A percentile compares a stretch with the other conserved stretches of the same genome.
Evolutionary conservation across 305 asterid species (phyloP).

Genomic region (Fraxinus sp.): DNA sequence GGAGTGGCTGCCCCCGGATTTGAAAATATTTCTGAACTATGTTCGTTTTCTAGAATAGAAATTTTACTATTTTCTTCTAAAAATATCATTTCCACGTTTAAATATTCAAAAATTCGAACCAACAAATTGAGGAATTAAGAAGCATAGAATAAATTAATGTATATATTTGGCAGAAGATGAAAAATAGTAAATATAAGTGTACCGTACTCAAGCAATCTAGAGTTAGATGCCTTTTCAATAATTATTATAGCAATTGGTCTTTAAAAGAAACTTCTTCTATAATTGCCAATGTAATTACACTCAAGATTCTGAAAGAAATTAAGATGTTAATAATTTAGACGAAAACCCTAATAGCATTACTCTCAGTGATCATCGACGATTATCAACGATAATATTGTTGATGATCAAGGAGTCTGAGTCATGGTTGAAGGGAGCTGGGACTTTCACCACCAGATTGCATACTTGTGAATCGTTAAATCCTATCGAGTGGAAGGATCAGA

Average conservation of each 20-base stretch:
- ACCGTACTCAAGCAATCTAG: background rate
- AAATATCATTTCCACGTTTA: background rate
- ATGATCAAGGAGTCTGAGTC: background rate
- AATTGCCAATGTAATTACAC: background rate
- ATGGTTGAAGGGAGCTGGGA: background rate
- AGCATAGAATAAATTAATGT: background rate
- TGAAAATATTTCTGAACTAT: background rate
- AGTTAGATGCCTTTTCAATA: background rate
- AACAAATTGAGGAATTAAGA: background rate
- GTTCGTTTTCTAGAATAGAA: background rate
- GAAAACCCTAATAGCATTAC: background rate
- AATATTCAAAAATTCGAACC: background rate
- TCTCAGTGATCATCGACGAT: background rate
- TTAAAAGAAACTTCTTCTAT: background rate
- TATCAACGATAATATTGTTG: background rate
- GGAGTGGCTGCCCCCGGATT: background rate
- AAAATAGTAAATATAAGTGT: background rate
- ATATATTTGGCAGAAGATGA: background rate
- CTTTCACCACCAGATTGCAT: background rate
- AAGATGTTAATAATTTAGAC: background rate
- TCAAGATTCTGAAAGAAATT: background rate
- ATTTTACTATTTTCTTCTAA: background rate
- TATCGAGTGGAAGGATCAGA: background rate
- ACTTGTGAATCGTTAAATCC: background rate
- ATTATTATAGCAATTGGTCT: background rate